phyloP scores from a whole-genome alignment of 2,329 filamentous ascomycete species.

The Exophiala sp. region DNA sequence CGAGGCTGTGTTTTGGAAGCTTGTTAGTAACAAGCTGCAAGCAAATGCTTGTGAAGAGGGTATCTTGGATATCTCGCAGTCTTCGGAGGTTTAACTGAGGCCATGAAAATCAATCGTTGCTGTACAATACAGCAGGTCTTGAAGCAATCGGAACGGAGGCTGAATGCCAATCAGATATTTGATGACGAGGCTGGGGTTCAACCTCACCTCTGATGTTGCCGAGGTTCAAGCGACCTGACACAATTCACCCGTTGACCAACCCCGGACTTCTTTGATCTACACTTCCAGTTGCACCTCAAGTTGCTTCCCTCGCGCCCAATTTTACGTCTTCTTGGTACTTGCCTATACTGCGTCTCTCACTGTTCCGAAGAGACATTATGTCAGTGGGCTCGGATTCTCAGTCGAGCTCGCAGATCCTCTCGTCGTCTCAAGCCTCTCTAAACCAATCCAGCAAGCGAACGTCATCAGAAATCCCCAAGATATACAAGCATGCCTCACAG shows the following conservation, averaged over 20 bases:
- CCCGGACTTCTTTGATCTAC: not conserved
- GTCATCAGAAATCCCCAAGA: conserved; percentile 71
- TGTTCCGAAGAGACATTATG: conserved; percentile 14
- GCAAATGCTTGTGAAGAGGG: conserved; percentile 59
- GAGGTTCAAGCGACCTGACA: conserved; percentile 14
- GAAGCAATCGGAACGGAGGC: not conserved
- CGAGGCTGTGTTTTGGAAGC: conserved; percentile 50
- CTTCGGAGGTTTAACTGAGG: not conserved
- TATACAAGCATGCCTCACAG: conserved; percentile 89
- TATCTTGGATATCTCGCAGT: conserved; percentile 34
- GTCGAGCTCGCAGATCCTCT: conserved; percentile 54
- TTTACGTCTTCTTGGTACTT: not conserved
- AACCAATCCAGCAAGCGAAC: conserved; percentile 53
- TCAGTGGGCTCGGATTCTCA: conserved; percentile 32
- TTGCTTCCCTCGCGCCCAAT: not conserved
- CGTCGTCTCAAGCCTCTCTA: conserved; percentile 67
- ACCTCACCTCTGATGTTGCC: not conserved
- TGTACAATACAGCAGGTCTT: not conserved
- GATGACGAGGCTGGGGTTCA: not conserved
- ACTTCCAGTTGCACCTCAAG: not conserved
- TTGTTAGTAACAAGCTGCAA: conserved; percentile 58
- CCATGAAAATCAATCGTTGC: not conserved
- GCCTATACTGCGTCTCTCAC: not conserved
- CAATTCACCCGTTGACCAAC: not conserved
- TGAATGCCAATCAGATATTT: too few species aligned